A percentile compares a stretch with the other conserved stretches of the same genome.
phyloP scores from a whole-genome alignment of 805 yeast species.

The Candida germanica region DNA sequence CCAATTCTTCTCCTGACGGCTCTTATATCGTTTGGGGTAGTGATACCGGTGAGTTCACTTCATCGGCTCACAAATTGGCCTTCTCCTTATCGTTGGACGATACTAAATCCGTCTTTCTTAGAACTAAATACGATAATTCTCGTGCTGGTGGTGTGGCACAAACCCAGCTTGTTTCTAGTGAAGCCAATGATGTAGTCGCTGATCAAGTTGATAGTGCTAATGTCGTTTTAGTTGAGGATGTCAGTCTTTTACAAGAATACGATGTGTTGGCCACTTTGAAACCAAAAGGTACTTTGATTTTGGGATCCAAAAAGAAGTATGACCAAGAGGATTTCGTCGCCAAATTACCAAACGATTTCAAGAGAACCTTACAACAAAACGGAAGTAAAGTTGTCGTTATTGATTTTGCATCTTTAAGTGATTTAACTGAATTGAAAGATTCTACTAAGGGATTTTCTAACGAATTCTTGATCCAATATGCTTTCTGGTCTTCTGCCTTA shows the following conservation, averaged over 20 bases:
- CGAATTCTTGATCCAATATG: constrained; percentile 72
- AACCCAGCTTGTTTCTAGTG: constrained; percentile 51
- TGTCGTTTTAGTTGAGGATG: constrained; percentile 60
- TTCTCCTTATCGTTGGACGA: constrained; percentile 67
- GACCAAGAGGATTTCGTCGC: constrained; percentile 47
- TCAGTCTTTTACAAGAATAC: constrained; percentile 50
- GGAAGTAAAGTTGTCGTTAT: constrained; percentile 52
- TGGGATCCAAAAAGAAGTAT: constrained; percentile 36
- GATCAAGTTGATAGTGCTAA: constrained; percentile 55
- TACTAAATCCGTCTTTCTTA: constrained; percentile 47
- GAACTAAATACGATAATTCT: constrained; percentile 69
- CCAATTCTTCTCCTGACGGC: constrained; percentile 43
- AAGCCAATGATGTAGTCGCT: constrained; percentile 4
- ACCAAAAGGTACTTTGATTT: constrained; percentile 53
- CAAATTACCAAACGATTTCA: constrained; percentile 51
- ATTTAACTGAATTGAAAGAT: constrained; percentile 45
- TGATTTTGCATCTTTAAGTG: constrained; percentile 63
- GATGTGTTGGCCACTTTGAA: constrained; percentile 63
- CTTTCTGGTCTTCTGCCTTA: constrained; percentile 71
- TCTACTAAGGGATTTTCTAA: constrained; percentile 74
- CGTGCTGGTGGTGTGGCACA: constrained; percentile 73
- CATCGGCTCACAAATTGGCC: constrained; percentile 62
- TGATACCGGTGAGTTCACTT: constrained; percentile 56
- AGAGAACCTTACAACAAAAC: constrained; percentile 50
- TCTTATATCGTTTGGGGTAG: constrained; percentile 62